Evolutionary conservation across 768 basidiomycete species (phyloP).

Genomic region (Pleurotus platypus): DNA sequence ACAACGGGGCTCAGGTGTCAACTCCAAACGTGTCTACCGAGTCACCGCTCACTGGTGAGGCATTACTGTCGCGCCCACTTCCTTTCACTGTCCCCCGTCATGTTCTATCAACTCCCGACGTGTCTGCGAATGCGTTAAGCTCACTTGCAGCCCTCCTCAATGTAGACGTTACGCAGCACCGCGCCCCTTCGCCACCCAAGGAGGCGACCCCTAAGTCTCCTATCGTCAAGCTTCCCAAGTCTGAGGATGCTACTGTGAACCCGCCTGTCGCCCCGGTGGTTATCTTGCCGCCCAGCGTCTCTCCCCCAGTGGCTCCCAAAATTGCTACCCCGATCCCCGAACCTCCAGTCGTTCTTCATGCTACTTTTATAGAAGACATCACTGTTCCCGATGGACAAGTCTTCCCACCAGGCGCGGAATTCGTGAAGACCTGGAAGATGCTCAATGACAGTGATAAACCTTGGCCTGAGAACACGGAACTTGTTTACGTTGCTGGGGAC

Average conservation of each 20-base stretch:
- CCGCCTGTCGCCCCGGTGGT: neutral
- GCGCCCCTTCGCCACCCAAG: conserved; percentile 7
- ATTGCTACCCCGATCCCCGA: neutral
- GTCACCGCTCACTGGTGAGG: conserved; percentile 28
- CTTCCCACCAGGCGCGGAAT: conserved; percentile 82
- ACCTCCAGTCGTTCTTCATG: conserved; percentile 32
- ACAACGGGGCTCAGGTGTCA: conserved; percentile 6
- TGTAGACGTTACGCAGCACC: conserved; percentile 18
- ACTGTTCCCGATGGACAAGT: conserved; percentile 73
- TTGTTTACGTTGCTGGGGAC: conserved; percentile 72
- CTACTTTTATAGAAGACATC: conserved; percentile 59
- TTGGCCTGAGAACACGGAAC: conserved; percentile 68
- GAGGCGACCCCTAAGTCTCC: neutral
- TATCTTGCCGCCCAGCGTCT: neutral
- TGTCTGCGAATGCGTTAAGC: conserved; percentile 8
- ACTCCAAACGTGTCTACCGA: conserved; percentile 10
- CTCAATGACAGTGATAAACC: conserved; percentile 56
- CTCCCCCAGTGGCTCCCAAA: neutral
- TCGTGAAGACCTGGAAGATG: conserved; percentile 81
- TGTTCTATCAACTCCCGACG: conserved; percentile 12
- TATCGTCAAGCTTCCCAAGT: neutral
- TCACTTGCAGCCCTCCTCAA: conserved; percentile 29
- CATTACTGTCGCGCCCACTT: conserved; percentile 20
- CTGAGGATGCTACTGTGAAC: neutral
- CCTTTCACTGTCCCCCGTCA: conserved; percentile 8